phyloP scores from a whole-genome alignment of 2,329 filamentous ascomycete genomes.

The Xylariaceae sp. region DNA sequence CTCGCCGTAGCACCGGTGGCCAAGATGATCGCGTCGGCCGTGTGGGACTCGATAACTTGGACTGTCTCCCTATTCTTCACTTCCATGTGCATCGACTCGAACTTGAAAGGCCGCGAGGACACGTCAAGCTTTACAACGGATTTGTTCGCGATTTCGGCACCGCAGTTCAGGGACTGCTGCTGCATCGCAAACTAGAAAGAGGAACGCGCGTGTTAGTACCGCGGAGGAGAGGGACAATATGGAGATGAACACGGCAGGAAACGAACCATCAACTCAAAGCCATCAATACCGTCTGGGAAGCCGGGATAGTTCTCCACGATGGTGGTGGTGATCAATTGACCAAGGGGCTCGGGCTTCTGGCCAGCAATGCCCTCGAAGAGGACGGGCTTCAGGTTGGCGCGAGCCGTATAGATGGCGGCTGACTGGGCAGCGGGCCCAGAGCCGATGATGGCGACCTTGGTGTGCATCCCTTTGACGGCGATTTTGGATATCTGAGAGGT shows the following conservation, averaged over 20 bases:
- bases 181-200: slow-evolving; percentile 72
- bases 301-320: slow-evolving; percentile 98
- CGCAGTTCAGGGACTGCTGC: slow-evolving; percentile 83
- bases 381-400: slow-evolving; percentile 90
- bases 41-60: slow-evolving; percentile 80
- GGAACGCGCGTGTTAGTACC: not conserved
- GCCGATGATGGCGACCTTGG: slow-evolving; percentile 87
- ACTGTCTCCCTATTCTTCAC: too few species aligned
- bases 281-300: slow-evolving; percentile 85
- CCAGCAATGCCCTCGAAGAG: slow-evolving; percentile 98
- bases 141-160: slow-evolving; percentile 88
- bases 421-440: slow-evolving; percentile 97
- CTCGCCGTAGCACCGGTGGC: slow-evolving; percentile 92
- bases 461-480: slow-evolving; percentile 69
- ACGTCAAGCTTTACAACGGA: slow-evolving; percentile 88
- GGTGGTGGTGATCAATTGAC: slow-evolving; percentile 96
- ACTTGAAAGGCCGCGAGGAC: slow-evolving; percentile 78
- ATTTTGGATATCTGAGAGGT: slow-evolving; percentile 35
- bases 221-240: not conserved
- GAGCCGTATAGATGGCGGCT: slow-evolving; percentile 90
- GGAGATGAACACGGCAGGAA: not conserved
- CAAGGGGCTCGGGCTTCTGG: slow-evolving; percentile 91
- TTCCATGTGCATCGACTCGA: too few species aligned
- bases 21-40: slow-evolving; percentile 87
- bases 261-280: slow-evolving; percentile 74